Base-by-base conservation (phyloP, 2,329 filamentous ascomycete species). In the Fusarium ambrosium region DNA sequence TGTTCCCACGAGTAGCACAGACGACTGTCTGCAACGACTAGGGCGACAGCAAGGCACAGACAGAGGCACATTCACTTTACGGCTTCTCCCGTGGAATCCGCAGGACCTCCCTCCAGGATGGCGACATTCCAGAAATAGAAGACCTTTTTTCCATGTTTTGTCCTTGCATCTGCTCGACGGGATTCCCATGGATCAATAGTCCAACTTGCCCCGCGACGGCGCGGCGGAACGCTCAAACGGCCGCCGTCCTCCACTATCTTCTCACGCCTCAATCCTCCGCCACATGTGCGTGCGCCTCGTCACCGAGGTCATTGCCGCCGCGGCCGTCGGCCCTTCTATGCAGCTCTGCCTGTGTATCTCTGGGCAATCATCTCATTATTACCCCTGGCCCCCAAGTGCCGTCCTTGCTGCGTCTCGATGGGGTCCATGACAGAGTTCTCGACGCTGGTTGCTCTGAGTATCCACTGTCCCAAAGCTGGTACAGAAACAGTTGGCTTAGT, bases 381-480 rank as follows among this genome's bases (percentile, higher is more conserved):
- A 68, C 62, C 69, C 69, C 66, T 71, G 68, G 70, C 45, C 53
- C 53, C 43, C 71, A 75, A 72, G 71, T 78, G 70, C 74, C 74
- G 74, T 63, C 66, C 37, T 58, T 53, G 53, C 62, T 69, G 37
- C 37, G 45, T 51, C 66, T 60, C 37, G 37, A 73, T 70, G 60
- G 64, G 62, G 62, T 51, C 61, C 65, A 71, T 69, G 64, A 60
- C 71, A 41, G 59, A 48, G 43, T 70, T 65, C 55, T 72, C 55
- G 34, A 65, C 53, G 45, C 53, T 62, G 61, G 45, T 55, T 65
- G 56, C 45, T 66, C 60, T 61, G 48, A 22, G 73, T 75, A 69
- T 59, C 69, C 74, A 78, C 67, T 70, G 39, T 48, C 39, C 62
- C 51, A 61, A 69, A 70, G 34, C 74, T 53, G 62, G 73, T 61